Conservation (phyloP, 192 early-diverging fungal genomes). For the Backusella tarrabulga region DNA sequence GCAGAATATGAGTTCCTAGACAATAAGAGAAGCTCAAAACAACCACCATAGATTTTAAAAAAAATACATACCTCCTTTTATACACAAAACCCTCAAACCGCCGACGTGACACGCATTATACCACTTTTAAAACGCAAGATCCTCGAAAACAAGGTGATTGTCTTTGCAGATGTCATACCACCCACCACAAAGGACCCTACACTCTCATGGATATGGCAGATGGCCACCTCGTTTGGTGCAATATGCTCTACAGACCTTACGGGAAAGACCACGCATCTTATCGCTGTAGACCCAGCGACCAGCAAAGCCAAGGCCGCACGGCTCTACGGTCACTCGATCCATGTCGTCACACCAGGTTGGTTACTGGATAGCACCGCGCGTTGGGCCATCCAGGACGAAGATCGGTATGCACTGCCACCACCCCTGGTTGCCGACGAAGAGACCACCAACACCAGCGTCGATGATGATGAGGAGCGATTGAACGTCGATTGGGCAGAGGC, state of each 20-base stretch:
- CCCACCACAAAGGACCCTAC: slow-evolving; percentile 51
- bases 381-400: slow-evolving; percentile 74
- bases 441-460: slow-evolving; percentile 9
- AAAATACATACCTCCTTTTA: slow-evolving; percentile 74
- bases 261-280: slow-evolving; percentile 77
- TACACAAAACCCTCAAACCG: not conserved
- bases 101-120: slow-evolving; percentile 54
- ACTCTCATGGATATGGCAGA: slow-evolving; percentile 77
- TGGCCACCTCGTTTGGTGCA: slow-evolving; percentile 83
- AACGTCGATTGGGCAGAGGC: slow-evolving; percentile 44
- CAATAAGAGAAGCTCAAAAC: not conserved
- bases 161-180: slow-evolving; percentile 85
- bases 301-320: slow-evolving; percentile 77
- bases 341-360: slow-evolving; percentile 61
- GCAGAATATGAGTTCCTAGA: not conserved
- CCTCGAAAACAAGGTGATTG: slow-evolving; percentile 63
- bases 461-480: slow-evolving; percentile 30
- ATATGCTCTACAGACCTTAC: slow-evolving; percentile 62
- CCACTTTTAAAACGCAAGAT: slow-evolving; percentile 58
- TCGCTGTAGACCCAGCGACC: slow-evolving; percentile 78
- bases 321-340: slow-evolving; percentile 36
- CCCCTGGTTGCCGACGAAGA: not conserved
- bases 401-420: slow-evolving; percentile 46
- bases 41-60: slow-evolving; percentile 49
- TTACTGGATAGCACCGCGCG: slow-evolving; percentile 67